phyloP scores from a whole-genome alignment of 208 protist genomes.

The Phytomonas francai region DNA sequence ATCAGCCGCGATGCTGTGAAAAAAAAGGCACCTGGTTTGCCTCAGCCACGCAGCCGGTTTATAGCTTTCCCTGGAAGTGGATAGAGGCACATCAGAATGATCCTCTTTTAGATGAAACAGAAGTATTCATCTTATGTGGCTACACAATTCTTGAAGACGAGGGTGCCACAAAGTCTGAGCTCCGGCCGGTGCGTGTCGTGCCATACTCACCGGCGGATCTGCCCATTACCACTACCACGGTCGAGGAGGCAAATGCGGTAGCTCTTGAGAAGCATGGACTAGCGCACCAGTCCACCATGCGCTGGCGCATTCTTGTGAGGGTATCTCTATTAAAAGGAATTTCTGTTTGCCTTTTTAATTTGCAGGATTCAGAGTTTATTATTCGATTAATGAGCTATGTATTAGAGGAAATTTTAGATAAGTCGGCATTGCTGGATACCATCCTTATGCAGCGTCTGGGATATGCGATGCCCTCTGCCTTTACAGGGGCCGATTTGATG shows the following conservation, averaged over 20 bases:
- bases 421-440: conserved; percentile 64
- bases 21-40: conserved; percentile 4
- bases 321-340: conserved; percentile 56
- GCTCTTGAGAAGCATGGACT: conserved; percentile 19
- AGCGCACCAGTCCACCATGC: conserved; percentile 18
- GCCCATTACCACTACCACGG: conserved; percentile 29
- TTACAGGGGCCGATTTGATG: conserved; percentile 58
- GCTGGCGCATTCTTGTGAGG: conserved; percentile 38
- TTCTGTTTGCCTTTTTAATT: conserved; percentile 54
- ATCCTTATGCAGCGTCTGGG: conserved; percentile 80
- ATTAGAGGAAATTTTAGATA: conserved; percentile 49
- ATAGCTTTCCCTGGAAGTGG: conserved; percentile 65
- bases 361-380: conserved; percentile 64
- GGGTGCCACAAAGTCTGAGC: conserved; percentile 2
- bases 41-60: conserved; percentile 18
- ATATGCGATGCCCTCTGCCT: conserved; percentile 32
- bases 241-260: conserved; percentile 44
- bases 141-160: conserved; percentile 27
- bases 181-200: conserved; percentile 31
- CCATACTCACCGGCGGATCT: conserved; percentile 48
- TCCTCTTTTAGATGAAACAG: conserved; percentile 34
- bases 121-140: conserved; percentile 62
- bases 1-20: conserved; percentile 27
- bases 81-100: conserved; percentile 66
- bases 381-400: conserved; percentile 55